phyloP scores from a whole-genome alignment of 192 early-diverging fungal species.

The Gaertneriomyces semiglobifer region DNA sequence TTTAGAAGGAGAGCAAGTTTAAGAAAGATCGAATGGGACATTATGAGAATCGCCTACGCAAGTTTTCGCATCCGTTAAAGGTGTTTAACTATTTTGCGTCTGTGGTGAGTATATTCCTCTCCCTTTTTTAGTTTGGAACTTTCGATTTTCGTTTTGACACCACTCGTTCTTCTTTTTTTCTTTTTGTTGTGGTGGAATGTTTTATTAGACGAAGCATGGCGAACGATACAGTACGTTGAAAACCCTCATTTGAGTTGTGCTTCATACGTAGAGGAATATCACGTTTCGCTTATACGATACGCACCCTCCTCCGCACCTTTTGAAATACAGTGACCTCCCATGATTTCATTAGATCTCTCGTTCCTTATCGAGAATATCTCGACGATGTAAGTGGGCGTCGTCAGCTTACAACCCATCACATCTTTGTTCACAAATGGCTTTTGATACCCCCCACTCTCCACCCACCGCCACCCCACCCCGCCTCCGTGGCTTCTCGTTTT shows the following conservation, averaged over 20 bases:
- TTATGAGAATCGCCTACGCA: slow-evolving; percentile 31
- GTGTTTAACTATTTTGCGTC: slow-evolving; percentile 45
- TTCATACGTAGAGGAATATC: too few species aligned
- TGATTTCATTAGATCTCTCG: slow-evolving; percentile 38
- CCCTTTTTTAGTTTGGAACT: not conserved
- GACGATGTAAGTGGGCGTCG: not conserved
- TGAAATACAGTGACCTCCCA: slow-evolving; percentile 36
- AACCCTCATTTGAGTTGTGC: too few species aligned
- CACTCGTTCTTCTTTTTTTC: not conserved
- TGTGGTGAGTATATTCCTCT: not conserved
- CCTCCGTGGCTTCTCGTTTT: too few species aligned
- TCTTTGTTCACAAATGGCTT: too few species aligned
- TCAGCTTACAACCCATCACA: not conserved
- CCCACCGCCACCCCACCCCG: too few species aligned
- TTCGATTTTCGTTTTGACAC: too few species aligned
- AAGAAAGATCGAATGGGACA: slow-evolving; percentile 26
- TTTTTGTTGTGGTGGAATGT: not conserved
- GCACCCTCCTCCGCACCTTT: too few species aligned
- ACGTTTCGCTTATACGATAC: too few species aligned
- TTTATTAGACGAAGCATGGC: slow-evolving; percentile 29
- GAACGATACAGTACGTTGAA: slow-evolving; percentile 27
- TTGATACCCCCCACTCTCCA: too few species aligned
- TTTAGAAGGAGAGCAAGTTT: slow-evolving; percentile 22
- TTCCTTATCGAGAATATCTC: slow-evolving; percentile 30
- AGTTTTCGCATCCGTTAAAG: slow-evolving; percentile 37